Evolutionary conservation across 2,329 filamentous ascomycete species (phyloP), one percentile per base, ranked within the genome.

Genomic region (Periconia sp.): DNA sequence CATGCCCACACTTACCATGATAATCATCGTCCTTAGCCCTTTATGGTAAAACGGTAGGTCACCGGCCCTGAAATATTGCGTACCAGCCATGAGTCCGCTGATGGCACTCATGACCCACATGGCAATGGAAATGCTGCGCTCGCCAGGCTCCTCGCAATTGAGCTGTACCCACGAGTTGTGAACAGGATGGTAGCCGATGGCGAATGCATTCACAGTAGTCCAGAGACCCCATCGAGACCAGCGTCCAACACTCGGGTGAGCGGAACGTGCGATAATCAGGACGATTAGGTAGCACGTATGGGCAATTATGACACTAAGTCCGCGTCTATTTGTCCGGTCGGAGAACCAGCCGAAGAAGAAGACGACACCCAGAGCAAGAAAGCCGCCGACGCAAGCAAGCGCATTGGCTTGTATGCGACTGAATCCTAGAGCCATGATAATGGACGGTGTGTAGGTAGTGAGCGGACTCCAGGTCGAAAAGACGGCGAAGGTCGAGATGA

Each of bases 91-190:
- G 39, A 80, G 46, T 0, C 78, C 77, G 10, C 62, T 70, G 6
- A 77, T 79, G 3, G 77, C 75, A n/a, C 65, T 71, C 76, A 79
- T 79, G 2, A 80, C 77, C 69, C 68, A 72, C 73, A 75, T 70
- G 67, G 78, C 77, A 33, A 81, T 73, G 15, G 65, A 69, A 36
- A 81, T 76, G 47, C 75, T 80, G 39, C 76, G 58, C 55, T 79
- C 77, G 4, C 71, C 59, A 0, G 73, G 54, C 13, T 73, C 73
- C 11, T 62, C 65, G 50, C 78, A 80, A 49, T 81, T 81, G 5
- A 80, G 60, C 53, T 79, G 76, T 13, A 78, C 63, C 78, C 77
- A 81, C 0, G 75, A 71, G 56, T 80, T 81, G 40, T 80, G 76
- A 1, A 78, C 69, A 0, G 78, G 78, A 56, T 81, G 78, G 48